These are phyloP conservation scores for Anthoceros angustus DNA, from an alignment of 225 moss, liverwort and hornwort genomes.

Conservation along the genomic window DNA sequence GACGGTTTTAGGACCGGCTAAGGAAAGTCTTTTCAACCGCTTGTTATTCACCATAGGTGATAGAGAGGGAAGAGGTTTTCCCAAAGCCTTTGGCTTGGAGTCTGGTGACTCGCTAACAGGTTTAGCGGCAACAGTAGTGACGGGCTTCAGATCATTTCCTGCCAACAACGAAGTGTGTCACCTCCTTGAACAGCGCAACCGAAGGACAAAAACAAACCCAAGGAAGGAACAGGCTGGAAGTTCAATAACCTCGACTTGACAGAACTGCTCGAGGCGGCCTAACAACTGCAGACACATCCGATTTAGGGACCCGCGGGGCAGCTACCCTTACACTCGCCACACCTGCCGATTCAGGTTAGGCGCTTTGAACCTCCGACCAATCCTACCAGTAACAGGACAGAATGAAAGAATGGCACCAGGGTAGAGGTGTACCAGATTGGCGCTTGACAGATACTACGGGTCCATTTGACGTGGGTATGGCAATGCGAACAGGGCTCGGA, in stretches of 20 bases:
- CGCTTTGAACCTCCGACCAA: background rate
- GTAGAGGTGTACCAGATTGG: background rate
- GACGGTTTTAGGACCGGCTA: background rate
- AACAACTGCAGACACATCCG: slow-evolving; percentile 2
- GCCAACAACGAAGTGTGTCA: background rate
- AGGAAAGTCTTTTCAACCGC: background rate
- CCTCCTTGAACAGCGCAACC: background rate
- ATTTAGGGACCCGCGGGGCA: background rate
- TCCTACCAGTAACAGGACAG: background rate
- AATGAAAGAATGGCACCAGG: background rate
- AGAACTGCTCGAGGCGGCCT: slow-evolving; percentile 19
- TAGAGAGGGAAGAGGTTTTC: background rate
- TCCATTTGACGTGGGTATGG: background rate
- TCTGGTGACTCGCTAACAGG: background rate
- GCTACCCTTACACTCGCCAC: background rate
- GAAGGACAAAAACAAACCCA: background rate
- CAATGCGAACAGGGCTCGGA: background rate
- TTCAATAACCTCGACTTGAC: slow-evolving; percentile 17
- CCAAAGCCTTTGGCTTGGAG: background rate
- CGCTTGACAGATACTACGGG: background rate
- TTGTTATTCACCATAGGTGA: slow-evolving; percentile 1
- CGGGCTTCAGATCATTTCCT: background rate
- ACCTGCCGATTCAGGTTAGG: background rate
- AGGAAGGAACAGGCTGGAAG: background rate
- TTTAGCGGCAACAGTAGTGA: background rate